Conservation (phyloP, 2,329 filamentous ascomycete species). For the Alternaria ventricosa region DNA sequence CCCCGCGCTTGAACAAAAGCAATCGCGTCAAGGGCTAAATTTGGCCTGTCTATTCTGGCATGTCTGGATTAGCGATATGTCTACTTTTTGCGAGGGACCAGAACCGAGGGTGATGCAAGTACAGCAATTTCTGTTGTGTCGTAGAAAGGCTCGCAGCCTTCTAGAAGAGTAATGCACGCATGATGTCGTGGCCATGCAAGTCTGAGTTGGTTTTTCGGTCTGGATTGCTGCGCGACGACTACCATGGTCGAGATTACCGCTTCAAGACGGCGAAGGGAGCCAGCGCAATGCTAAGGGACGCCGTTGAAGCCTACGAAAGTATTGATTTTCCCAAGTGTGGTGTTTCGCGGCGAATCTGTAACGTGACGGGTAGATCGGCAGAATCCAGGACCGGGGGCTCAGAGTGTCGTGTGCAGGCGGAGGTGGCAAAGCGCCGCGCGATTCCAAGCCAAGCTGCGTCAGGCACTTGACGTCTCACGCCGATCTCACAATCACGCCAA, state of each 20-base stretch:
- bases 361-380: constrained; percentile 23
- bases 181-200: constrained; percentile 18
- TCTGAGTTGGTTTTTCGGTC: constrained; percentile 16
- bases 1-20: constrained; percentile 20
- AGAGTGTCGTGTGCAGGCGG: constrained; percentile 22
- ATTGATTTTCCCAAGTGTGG: neutral
- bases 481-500: constrained; percentile 17
- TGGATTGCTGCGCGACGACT: constrained; percentile 13
- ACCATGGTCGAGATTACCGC: constrained; percentile 10
- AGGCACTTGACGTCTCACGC: constrained; percentile 29
- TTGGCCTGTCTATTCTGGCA: neutral
- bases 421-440: constrained; percentile 28
- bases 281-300: constrained; percentile 5
- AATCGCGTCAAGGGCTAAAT: neutral
- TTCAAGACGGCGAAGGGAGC: constrained; percentile 2
- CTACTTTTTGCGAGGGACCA: neutral
- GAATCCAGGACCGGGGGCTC: constrained; percentile 5
- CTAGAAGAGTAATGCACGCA: constrained; percentile 7
- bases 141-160: neutral
- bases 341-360: constrained; percentile 8
- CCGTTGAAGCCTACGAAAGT: neutral
- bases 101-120: neutral
- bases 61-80: neutral
- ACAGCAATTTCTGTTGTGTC: neutral
- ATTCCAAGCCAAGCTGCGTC: constrained; percentile 22